phyloP scores from a whole-genome alignment of 2,329 filamentous ascomycete species.

The Botrytis fabae region DNA sequence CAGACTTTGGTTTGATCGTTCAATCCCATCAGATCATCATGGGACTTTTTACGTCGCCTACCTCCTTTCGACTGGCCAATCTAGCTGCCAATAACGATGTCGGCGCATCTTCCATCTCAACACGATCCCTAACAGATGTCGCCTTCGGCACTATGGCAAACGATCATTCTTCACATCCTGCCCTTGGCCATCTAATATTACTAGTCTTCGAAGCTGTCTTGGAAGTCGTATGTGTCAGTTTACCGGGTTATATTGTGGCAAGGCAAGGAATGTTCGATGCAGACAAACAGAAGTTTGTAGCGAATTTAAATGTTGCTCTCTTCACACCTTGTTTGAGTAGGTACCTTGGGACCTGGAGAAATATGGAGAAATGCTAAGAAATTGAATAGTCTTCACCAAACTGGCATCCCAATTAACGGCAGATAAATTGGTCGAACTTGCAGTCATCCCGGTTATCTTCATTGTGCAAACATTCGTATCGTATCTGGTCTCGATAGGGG shows the following conservation, averaged over 20 bases:
- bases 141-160: slow-evolving; percentile 32
- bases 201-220: slow-evolving; percentile 88
- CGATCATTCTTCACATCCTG: slow-evolving; percentile 44
- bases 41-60: slow-evolving; percentile 49
- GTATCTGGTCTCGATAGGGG: slow-evolving; percentile 69
- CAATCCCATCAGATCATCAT: slow-evolving; percentile 32
- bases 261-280: slow-evolving; percentile 90
- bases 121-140: slow-evolving; percentile 32
- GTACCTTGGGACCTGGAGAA: slow-evolving; percentile 37
- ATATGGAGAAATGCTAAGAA: slow-evolving; percentile 22
- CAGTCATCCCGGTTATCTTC: slow-evolving; percentile 95
- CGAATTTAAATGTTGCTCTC: slow-evolving; percentile 92
- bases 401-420: slow-evolving; percentile 91
- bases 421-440: slow-evolving; percentile 84
- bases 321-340: slow-evolving; percentile 96
- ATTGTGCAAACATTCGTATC: slow-evolving; percentile 83
- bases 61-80: slow-evolving; percentile 47
- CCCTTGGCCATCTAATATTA: slow-evolving; percentile 45
- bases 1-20: neutral
- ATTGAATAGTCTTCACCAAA: slow-evolving; percentile 81
- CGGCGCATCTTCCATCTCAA: slow-evolving; percentile 30
- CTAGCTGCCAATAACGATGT: slow-evolving; percentile 39
- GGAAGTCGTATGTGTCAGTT: slow-evolving; percentile 90
- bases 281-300: slow-evolving; percentile 93
- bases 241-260: slow-evolving; percentile 92